Conservation (phyloP, 805 yeast species). For the Cyberlindnera maclurae region DNA sequence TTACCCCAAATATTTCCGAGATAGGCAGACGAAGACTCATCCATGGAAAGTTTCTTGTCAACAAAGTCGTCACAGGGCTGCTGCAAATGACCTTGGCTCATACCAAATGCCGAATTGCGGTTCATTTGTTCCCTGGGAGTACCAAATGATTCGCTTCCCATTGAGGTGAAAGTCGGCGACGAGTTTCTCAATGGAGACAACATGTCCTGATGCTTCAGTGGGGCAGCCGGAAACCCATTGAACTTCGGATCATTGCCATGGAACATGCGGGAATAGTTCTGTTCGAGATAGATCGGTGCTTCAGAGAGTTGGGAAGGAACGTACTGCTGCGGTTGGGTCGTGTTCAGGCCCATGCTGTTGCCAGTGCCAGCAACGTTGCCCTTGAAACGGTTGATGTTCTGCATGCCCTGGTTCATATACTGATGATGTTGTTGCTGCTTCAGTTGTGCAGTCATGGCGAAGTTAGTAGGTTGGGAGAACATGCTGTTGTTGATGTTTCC, state of each 20-base stretch:
- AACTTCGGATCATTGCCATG: conserved; percentile 5
- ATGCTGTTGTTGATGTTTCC: conserved; percentile 3
- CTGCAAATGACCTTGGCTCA: conserved; percentile 10
- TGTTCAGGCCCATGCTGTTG: neutral
- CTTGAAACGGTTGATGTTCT: conserved; percentile 17
- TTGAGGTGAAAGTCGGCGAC: conserved; percentile 15
- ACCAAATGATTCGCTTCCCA: conserved; percentile 11
- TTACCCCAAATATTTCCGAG: conserved; percentile 24
- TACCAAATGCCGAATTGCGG: conserved; percentile 14
- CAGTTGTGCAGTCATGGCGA: conserved; percentile 18
- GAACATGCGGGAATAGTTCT: neutral
- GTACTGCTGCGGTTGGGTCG: too few relatives aligned
- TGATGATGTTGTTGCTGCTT: conserved; percentile 22
- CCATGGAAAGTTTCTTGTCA: conserved; percentile 15
- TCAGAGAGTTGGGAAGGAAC: too few relatives aligned
- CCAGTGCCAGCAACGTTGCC: conserved; percentile 1
- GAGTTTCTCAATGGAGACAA: conserved; percentile 9
- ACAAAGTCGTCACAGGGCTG: conserved; percentile 5
- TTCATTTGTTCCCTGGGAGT: conserved; percentile 14
- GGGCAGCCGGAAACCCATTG: conserved; percentile 10
- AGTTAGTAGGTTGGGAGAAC: conserved; percentile 10
- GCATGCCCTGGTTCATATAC: conserved; percentile 12
- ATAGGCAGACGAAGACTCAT: conserved; percentile 15
- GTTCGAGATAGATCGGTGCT: neutral
- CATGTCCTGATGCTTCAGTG: conserved; percentile 10